Evolutionary conservation across 2,329 filamentous ascomycete species (phyloP).

Genomic region (Endoconidiophora polonica): DNA sequence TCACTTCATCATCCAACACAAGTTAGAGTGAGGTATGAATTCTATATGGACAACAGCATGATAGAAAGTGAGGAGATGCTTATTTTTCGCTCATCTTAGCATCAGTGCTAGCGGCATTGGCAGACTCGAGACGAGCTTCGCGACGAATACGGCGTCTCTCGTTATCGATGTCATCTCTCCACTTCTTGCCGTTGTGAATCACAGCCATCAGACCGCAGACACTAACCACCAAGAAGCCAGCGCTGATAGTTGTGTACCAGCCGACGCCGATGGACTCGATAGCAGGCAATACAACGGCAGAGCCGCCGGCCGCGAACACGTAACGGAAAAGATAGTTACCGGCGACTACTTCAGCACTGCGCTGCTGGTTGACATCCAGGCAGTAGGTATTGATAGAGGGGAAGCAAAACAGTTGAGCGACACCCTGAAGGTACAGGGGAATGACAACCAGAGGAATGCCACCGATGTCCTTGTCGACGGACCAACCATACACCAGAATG

Average conservation of each 20-base stretch:
- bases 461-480: conserved; percentile 31
- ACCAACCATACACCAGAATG: conserved; percentile 46
- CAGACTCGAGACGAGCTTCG: conserved; percentile 6
- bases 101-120: neutral
- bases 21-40: neutral
- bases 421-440: conserved; percentile 57
- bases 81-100: neutral
- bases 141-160: conserved; percentile 4
- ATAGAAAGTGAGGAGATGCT: no score
- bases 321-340: conserved; percentile 70
- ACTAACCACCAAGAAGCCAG: conserved; percentile 20
- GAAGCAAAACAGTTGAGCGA: conserved; percentile 61
- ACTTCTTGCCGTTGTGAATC: conserved; percentile 25
- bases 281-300: conserved; percentile 56
- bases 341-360: conserved; percentile 57
- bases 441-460: conserved; percentile 48
- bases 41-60: no score
- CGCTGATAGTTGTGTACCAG: conserved; percentile 57
- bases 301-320: conserved; percentile 53
- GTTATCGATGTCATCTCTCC: conserved; percentile 23
- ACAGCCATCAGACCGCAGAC: conserved; percentile 16
- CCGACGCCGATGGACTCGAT: conserved; percentile 62
- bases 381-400: conserved; percentile 66
- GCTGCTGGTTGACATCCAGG: conserved; percentile 60
- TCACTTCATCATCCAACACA: neutral